A percentile compares a stretch with the other conserved stretches of the same genome.
These are phyloP conservation scores for Nothophoma quercina DNA, from an alignment of 2,329 filamentous ascomycete genomes.

Conservation along the genomic window DNA sequence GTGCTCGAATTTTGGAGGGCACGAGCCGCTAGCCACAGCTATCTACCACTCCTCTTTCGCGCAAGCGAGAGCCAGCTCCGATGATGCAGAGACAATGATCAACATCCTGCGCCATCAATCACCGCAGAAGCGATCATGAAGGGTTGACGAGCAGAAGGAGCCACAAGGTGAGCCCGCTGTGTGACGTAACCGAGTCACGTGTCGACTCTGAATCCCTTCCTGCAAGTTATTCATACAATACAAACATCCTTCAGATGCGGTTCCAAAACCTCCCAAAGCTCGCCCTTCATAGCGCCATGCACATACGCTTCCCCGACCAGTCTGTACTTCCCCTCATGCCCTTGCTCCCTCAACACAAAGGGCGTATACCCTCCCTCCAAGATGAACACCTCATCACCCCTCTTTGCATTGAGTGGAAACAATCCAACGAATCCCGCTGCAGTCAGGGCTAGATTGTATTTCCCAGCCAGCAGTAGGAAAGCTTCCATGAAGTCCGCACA, in stretches of 20 bases:
- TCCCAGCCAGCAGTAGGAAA: neutral
- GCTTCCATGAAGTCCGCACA: neutral
- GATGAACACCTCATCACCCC: neutral
- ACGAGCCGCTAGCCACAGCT: no score
- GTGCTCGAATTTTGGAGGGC: no score
- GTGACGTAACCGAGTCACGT: no score
- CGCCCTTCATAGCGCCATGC: neutral
- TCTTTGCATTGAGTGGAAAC: neutral
- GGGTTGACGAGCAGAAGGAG: no score
- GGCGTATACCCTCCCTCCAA: neutral
- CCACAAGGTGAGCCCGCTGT: no score
- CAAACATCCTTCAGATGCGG: neutral
- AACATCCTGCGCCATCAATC: no score
- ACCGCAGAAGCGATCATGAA: no score
- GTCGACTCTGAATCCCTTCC: no score
- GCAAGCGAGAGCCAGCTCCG: no score
- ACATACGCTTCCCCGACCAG: neutral
- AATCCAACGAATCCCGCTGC: neutral
- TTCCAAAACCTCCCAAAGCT: neutral
- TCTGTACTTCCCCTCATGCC: neutral
- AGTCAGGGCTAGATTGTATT: neutral
- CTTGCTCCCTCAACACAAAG: neutral
- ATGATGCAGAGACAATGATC: no score
- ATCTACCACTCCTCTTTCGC: no score
- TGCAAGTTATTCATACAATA: neutral